Percentiles rank a stretch among this genome's conserved stretches.
These are phyloP conservation scores for Neolentinus lepideus DNA, from an alignment of 1,284 basidiomycete species.

Conservation along the genomic window DNA sequence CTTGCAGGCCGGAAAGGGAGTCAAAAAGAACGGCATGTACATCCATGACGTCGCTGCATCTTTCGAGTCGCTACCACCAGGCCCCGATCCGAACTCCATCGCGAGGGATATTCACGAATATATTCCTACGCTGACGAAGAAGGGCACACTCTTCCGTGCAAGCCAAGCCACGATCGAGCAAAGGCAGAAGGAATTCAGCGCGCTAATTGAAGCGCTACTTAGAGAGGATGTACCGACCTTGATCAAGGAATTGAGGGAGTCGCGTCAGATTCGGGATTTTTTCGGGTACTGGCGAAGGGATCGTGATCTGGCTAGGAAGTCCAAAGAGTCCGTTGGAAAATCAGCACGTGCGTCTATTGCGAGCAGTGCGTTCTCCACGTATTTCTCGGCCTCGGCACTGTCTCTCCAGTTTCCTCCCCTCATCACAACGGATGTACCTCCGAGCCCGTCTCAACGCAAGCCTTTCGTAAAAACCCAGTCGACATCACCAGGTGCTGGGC, in stretches of 20 bases:
- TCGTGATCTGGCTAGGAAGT: constrained; percentile 47
- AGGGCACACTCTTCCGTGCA: constrained; percentile 62
- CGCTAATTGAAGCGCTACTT: constrained; percentile 53
- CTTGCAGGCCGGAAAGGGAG: constrained; percentile 60
- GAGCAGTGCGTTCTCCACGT: constrained; percentile 44
- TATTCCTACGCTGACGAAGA: constrained; percentile 62
- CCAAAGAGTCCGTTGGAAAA: constrained; percentile 8
- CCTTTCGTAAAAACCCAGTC: not conserved
- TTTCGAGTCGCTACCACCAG: constrained; percentile 79
- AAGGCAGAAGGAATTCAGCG: constrained; percentile 49
- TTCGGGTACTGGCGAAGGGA: constrained; percentile 73
- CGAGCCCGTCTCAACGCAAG: constrained; percentile 15
- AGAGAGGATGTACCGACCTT: constrained; percentile 54
- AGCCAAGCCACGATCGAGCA: constrained; percentile 61
- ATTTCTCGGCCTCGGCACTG: constrained; percentile 42
- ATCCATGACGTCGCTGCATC: constrained; percentile 67
- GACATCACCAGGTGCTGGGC: not conserved
- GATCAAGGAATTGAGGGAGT: constrained; percentile 55
- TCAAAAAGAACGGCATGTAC: constrained; percentile 69
- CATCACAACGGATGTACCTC: constrained; percentile 26
- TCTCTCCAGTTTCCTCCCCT: constrained; percentile 26
- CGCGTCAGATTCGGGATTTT: constrained; percentile 58
- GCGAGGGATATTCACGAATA: constrained; percentile 57
- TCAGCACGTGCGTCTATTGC: constrained; percentile 20
- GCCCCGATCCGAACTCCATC: constrained; percentile 64